Percentiles rank a stretch among this genome's conserved stretches.
These are phyloP conservation scores for Rosellinia necatrix DNA, from an alignment of 2,329 filamentous ascomycete genomes.

Conservation along the genomic window DNA sequence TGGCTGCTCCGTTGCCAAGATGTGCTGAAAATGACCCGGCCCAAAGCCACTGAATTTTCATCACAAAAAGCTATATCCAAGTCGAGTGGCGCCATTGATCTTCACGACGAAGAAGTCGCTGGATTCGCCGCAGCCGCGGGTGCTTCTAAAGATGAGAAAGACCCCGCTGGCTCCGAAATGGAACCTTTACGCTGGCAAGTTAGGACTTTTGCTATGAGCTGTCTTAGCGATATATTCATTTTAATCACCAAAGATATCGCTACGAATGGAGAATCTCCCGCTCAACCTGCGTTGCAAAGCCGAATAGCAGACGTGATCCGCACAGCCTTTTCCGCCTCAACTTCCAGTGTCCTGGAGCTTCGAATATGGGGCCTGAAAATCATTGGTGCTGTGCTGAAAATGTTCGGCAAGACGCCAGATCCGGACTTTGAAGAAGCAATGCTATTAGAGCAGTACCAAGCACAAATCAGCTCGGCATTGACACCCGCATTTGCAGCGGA, in stretches of 20 bases:
- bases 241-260: conserved; percentile 79
- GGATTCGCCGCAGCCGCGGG: conserved; percentile 83
- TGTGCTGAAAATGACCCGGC: conserved; percentile 84
- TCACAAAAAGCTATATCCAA: conserved; percentile 51
- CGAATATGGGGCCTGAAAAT: conserved; percentile 92
- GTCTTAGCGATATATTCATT: conserved; percentile 79
- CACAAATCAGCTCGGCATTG: conserved; percentile 94
- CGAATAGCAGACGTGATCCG: conserved; percentile 90
- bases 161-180: conserved; percentile 64
- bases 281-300: conserved; percentile 78
- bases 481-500: conserved; percentile 96
- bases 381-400: conserved; percentile 88
- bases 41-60: conserved; percentile 62
- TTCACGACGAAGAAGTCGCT: conserved; percentile 95
- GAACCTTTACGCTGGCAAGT: conserved; percentile 96
- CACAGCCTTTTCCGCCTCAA: conserved; percentile 97
- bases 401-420: conserved; percentile 94
- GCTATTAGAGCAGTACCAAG: conserved; percentile 95
- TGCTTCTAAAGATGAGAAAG: conserved; percentile 58
- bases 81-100: conserved; percentile 66
- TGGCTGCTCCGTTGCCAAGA: conserved; percentile 91
- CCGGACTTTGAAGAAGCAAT: conserved; percentile 98
- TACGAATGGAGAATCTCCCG: conserved; percentile 76
- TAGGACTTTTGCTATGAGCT: conserved; percentile 88
- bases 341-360: conserved; percentile 86